A percentile compares a stretch with the other conserved stretches of the same genome.
Conservation (phyloP, 768 basidiomycete genomes). For the Lactifluus subvellereus region DNA sequence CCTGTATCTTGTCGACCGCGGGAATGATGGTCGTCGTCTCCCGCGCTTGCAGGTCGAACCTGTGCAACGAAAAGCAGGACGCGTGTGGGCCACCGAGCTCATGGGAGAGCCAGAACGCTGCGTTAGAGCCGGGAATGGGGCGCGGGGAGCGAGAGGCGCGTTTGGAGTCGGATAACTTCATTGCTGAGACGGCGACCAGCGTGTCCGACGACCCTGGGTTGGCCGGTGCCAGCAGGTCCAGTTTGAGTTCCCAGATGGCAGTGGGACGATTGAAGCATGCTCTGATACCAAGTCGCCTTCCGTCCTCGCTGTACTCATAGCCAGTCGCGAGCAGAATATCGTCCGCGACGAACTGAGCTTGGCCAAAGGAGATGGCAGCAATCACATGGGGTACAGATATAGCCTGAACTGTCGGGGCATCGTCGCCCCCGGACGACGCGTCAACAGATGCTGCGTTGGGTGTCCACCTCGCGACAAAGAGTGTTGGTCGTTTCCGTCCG, state of each 20-base stretch:
- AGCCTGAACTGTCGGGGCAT: not conserved
- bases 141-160: constrained; percentile 25
- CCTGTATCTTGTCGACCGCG: constrained; percentile 15
- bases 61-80: constrained; percentile 29
- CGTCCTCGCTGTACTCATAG: constrained; percentile 27
- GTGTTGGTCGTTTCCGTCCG: constrained; percentile 18
- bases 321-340: constrained; percentile 29
- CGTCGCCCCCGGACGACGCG: not conserved
- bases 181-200: constrained; percentile 1
- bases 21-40: constrained; percentile 24
- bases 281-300: constrained; percentile 29
- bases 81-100: constrained; percentile 30
- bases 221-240: constrained; percentile 5
- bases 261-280: constrained; percentile 32
- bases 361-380: constrained; percentile 14
- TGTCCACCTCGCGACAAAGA: constrained; percentile 13
- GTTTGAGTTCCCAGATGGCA: constrained; percentile 27
- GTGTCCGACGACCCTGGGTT: not conserved
- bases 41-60: constrained; percentile 12
- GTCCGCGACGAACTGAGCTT: constrained; percentile 20
- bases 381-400: not conserved
- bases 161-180: constrained; percentile 16
- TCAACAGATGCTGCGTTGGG: not conserved
- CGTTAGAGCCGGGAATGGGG: constrained; percentile 1
- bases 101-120: constrained; percentile 31